phyloP scores from a whole-genome alignment of 768 basidiomycete species.

The Collybia nuda region DNA sequence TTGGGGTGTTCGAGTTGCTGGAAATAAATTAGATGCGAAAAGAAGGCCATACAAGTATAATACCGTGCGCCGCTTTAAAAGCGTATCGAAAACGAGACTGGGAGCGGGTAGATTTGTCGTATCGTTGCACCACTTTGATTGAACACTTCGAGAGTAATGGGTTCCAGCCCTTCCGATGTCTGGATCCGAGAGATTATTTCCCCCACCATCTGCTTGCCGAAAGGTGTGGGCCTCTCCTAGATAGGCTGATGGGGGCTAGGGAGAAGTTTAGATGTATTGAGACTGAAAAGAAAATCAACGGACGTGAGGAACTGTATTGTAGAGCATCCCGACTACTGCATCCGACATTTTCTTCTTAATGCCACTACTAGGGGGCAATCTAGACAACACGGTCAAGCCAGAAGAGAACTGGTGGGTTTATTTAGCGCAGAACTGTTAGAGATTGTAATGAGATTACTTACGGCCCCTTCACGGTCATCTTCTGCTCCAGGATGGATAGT shows the following conservation, averaged over 20 bases:
- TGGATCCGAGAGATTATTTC: constrained; percentile 45
- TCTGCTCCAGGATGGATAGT: constrained; percentile 31
- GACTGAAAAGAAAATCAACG: background rate
- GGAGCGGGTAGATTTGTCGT: constrained; percentile 51
- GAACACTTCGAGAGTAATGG: constrained; percentile 55
- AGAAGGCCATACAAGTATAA: constrained; percentile 26
- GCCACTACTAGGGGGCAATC: constrained; percentile 17
- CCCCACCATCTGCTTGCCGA: constrained; percentile 48
- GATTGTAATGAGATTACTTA: constrained; percentile 10
- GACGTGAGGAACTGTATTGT: constrained; percentile 62
- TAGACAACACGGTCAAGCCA: constrained; percentile 26
- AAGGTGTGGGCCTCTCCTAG: constrained; percentile 33
- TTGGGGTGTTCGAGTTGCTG: constrained; percentile 4
- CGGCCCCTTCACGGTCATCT: constrained; percentile 40
- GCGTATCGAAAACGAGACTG: constrained; percentile 59
- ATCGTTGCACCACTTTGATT: constrained; percentile 38
- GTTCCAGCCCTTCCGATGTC: constrained; percentile 49
- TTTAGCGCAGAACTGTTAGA: background rate
- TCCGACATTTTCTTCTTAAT: constrained; percentile 20
- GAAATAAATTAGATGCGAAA: background rate
- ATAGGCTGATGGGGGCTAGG: constrained; percentile 28
- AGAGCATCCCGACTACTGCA: constrained; percentile 37
- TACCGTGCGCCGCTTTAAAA: constrained; percentile 43
- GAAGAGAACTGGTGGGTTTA: constrained; percentile 21
- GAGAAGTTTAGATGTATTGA: background rate